Percentiles rank a stretch among this genome's conserved stretches.
These are phyloP conservation scores for Wickerhamomyces ciferrii DNA, from an alignment of 805 yeast species.

Conservation along the genomic window DNA sequence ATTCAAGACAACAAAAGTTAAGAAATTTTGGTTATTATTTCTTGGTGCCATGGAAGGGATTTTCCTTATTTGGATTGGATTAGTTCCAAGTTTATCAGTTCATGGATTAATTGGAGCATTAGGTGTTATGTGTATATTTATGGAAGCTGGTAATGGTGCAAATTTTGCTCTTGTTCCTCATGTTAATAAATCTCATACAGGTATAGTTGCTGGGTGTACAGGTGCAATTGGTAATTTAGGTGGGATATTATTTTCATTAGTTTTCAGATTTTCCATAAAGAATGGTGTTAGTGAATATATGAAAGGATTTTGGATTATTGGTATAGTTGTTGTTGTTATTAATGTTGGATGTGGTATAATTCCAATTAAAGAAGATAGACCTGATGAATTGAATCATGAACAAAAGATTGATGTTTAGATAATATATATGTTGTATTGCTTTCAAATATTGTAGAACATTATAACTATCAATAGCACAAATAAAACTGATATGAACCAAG, in stretches of 20 bases:
- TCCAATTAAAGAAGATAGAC: slow-evolving; percentile 23
- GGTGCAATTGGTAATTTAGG: slow-evolving; percentile 33
- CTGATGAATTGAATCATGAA: slow-evolving; percentile 2
- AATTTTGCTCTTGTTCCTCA: slow-evolving; percentile 30
- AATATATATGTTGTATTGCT: too few relatives aligned
- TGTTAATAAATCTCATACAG: slow-evolving; percentile 28
- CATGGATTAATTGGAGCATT: slow-evolving; percentile 25
- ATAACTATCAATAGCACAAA: too few relatives aligned
- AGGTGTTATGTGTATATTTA: slow-evolving; percentile 25
- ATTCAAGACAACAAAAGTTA: slow-evolving; percentile 24
- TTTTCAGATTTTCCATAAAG: slow-evolving; percentile 25
- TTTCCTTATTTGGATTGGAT: slow-evolving; percentile 30
- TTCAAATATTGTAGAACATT: too few relatives aligned
- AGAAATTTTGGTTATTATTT: slow-evolving; percentile 27
- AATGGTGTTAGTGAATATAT: slow-evolving; percentile 23
- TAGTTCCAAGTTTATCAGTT: slow-evolving; percentile 21
- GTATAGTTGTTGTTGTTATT: slow-evolving; percentile 22
- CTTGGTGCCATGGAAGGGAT: slow-evolving; percentile 27
- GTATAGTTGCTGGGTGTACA: slow-evolving; percentile 30
- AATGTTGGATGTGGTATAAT: slow-evolving; percentile 17
- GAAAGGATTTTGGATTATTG: slow-evolving; percentile 28
- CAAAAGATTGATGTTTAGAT: background rate
- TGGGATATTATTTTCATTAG: slow-evolving; percentile 29
- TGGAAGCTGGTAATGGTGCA: slow-evolving; percentile 36
- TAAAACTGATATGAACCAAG: too few relatives aligned